These are phyloP conservation scores for Trametes cinnabarina DNA, from an alignment of 768 basidiomycete genomes.

Conservation along the genomic window DNA sequence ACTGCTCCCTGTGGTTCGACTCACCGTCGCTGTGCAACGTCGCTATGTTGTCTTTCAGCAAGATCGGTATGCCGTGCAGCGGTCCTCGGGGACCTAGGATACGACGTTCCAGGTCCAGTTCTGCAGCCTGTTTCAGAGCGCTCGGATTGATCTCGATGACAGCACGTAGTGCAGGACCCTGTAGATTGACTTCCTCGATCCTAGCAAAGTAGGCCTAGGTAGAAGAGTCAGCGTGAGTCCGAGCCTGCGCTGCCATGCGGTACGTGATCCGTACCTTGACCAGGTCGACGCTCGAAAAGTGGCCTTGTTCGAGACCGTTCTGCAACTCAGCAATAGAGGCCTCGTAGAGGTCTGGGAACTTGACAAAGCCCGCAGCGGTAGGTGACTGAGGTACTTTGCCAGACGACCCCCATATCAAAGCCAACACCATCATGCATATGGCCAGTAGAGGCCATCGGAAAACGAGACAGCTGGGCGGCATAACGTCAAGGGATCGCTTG, in stretches of 20 bases:
- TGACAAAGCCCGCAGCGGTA: neutral
- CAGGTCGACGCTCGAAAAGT: slow-evolving; percentile 59
- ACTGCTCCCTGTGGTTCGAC: slow-evolving; percentile 9
- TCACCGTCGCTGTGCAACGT: slow-evolving; percentile 34
- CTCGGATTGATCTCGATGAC: slow-evolving; percentile 57
- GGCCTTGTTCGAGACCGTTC: slow-evolving; percentile 45
- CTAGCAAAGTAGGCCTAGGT: slow-evolving; percentile 61
- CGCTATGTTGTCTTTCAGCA: slow-evolving; percentile 40
- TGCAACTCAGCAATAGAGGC: slow-evolving; percentile 53
- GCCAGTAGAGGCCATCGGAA: neutral
- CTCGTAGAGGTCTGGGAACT: slow-evolving; percentile 57
- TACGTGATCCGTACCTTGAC: slow-evolving; percentile 44
- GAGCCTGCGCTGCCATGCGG: neutral
- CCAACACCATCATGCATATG: neutral
- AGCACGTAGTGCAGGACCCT: slow-evolving; percentile 55
- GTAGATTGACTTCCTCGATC: slow-evolving; percentile 66
- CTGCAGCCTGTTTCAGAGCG: slow-evolving; percentile 51
- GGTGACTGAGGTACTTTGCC: neutral
- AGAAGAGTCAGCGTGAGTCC: neutral
- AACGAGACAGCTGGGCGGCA: no score
- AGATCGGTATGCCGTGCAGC: slow-evolving; percentile 37
- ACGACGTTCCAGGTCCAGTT: slow-evolving; percentile 24
- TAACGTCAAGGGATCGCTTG: no score
- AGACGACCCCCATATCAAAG: neutral
- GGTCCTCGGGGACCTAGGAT: slow-evolving; percentile 20